Conservation (phyloP, 345 rosid species). For the Excoecaria agallocha region DNA sequence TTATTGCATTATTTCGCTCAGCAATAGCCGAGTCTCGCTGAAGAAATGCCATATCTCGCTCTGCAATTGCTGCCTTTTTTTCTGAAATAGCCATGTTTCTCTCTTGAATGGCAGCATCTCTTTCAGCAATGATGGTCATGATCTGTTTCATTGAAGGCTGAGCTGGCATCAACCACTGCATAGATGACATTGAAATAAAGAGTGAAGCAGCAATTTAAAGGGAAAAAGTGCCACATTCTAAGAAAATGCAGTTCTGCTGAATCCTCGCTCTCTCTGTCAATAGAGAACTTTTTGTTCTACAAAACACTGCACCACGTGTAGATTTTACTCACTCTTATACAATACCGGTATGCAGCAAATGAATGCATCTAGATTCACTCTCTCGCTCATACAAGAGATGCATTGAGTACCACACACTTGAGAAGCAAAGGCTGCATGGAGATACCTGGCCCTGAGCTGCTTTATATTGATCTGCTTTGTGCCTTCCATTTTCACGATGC, state of each 20-base stretch:
- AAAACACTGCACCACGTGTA: neutral
- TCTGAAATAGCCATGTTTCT: conserved; percentile 87
- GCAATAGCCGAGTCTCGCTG: conserved; percentile 95
- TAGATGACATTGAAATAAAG: conserved; percentile 19
- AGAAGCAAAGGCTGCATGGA: conserved; percentile 5
- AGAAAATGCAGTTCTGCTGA: neutral
- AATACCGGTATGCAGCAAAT: neutral
- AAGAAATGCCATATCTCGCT: conserved; percentile 85
- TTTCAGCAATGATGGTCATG: conserved; percentile 92
- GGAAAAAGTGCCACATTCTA: neutral
- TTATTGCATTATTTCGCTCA: conserved; percentile 79
- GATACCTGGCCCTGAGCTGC: conserved; percentile 88
- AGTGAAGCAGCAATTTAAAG: conserved; percentile 11
- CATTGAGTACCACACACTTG: neutral
- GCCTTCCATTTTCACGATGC: conserved; percentile 90
- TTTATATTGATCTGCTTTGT: conserved; percentile 68
- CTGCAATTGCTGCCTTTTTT: conserved; percentile 86
- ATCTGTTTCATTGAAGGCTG: conserved; percentile 99
- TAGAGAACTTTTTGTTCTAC: neutral
- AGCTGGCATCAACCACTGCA: conserved; percentile 91
- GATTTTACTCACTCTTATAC: neutral
- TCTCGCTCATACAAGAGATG: neutral
- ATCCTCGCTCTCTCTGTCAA: neutral
- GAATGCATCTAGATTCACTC: neutral
- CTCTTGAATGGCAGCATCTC: conserved; percentile 93